These are phyloP conservation scores for Cucumis sativus DNA, from an alignment of 306 rosid genomes.

Conservation along the genomic window DNA sequence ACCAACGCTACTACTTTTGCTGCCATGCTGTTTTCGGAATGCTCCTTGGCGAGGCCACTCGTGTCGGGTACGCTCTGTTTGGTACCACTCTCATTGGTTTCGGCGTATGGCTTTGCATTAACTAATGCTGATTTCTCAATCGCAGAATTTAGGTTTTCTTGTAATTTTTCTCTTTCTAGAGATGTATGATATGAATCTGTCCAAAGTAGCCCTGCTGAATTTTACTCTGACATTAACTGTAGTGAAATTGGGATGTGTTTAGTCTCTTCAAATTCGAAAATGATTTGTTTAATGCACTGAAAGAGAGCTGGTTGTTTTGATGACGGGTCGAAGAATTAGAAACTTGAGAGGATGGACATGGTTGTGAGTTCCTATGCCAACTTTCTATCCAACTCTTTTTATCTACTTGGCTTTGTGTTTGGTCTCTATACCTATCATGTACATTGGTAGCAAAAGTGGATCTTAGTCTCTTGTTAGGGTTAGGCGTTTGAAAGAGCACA, in stretches of 20 bases:
- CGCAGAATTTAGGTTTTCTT: background rate
- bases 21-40: conserved; percentile 58
- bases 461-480: background rate
- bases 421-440: background rate
- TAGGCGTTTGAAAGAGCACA: background rate
- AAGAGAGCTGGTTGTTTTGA: background rate
- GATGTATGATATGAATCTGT: background rate
- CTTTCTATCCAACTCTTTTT: background rate
- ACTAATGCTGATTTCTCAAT: background rate
- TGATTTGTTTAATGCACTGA: background rate
- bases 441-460: background rate
- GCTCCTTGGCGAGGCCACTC: conserved; percentile 59
- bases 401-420: too few species aligned
- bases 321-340: background rate
- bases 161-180: background rate
- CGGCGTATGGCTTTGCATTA: conserved; percentile 66
- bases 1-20: conserved; percentile 92
- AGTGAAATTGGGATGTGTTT: background rate
- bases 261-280: background rate
- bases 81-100: conserved; percentile 61
- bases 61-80: conserved; percentile 39
- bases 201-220: background rate
- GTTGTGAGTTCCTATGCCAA: background rate
- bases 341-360: background rate
- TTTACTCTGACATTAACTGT: background rate